phyloP scores from a whole-genome alignment of 164 flowering plant species.

The Kalanchoe fedtschenkoi region DNA sequence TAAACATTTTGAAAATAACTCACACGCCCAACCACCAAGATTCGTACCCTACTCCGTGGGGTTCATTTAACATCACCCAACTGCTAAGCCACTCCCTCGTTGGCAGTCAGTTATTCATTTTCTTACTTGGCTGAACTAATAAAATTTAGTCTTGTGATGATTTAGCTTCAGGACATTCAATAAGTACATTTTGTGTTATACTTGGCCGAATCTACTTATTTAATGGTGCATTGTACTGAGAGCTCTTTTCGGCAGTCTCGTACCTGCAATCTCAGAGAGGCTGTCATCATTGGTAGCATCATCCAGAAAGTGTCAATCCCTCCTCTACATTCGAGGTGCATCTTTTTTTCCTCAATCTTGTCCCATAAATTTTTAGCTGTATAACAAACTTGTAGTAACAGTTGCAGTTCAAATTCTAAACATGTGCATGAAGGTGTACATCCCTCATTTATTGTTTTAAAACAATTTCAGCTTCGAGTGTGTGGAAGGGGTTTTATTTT shows the following conservation, averaged over 20 bases:
- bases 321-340: conserved; percentile 74
- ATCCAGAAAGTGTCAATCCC: conserved; percentile 77
- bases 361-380: not conserved
- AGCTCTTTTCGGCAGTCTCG: conserved; percentile 47
- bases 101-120: no score
- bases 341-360: not conserved
- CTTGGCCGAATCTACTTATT: not conserved
- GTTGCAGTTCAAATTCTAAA: not conserved
- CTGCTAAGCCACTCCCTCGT: no score
- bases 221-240: not conserved
- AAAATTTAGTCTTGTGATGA: no score
- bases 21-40: no score
- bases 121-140: no score
- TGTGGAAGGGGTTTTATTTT: not conserved
- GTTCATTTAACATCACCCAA: no score
- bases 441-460: not conserved
- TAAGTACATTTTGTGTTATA: not conserved
- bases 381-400: not conserved
- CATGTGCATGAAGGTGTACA: not conserved
- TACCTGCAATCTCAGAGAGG: conserved; percentile 89
- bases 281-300: conserved; percentile 83
- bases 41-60: no score
- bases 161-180: not conserved
- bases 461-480: not conserved
- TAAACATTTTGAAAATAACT: no score